Evolutionary conservation across 73 alveolate genomes (phyloP).

Genomic region (Halteria grandinella): DNA sequence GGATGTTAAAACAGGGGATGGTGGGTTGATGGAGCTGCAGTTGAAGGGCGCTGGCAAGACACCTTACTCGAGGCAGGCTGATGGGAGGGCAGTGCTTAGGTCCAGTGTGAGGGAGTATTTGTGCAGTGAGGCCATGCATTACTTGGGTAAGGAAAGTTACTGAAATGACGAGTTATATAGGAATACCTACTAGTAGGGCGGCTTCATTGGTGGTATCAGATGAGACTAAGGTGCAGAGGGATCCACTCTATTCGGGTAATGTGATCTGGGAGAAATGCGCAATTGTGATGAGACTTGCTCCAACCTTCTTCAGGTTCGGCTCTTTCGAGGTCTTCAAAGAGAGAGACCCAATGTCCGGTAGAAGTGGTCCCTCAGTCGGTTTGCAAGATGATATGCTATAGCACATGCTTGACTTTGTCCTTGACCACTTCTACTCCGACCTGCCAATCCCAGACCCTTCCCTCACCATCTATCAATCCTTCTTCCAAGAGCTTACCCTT

Average conservation of each 20-base stretch:
- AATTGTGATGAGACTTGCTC: conserved; percentile 82
- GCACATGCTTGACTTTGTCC: conserved; percentile 57
- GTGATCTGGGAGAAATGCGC: conserved; percentile 75
- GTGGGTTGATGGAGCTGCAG: conserved; percentile 69
- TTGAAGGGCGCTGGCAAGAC: conserved; percentile 91
- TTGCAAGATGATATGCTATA: conserved; percentile 65
- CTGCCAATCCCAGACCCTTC: neutral
- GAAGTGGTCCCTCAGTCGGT: conserved; percentile 67
- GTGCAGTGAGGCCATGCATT: conserved; percentile 87
- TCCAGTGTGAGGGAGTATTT: conserved; percentile 88
- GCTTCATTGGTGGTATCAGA: conserved; percentile 75
- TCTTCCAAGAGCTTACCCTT: conserved; percentile 68
- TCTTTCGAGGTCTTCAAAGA: conserved; percentile 64
- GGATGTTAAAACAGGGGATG: conserved; percentile 50
- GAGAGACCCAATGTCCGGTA: conserved; percentile 45
- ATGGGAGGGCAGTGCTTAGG: conserved; percentile 93
- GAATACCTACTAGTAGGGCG: conserved; percentile 82
- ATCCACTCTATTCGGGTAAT: conserved; percentile 70
- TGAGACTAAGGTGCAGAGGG: conserved; percentile 76
- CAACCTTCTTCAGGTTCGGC: conserved; percentile 73
- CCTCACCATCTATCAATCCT: neutral
- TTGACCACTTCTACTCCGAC: conserved; percentile 11
- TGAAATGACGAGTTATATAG: no score
- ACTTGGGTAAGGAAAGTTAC: conserved; percentile 45
- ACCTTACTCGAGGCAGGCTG: conserved; percentile 89